Percentiles rank a stretch among this genome's conserved stretches.
Conservation (phyloP, 164 flowering plant species). For the Liquidambar formosana region DNA sequence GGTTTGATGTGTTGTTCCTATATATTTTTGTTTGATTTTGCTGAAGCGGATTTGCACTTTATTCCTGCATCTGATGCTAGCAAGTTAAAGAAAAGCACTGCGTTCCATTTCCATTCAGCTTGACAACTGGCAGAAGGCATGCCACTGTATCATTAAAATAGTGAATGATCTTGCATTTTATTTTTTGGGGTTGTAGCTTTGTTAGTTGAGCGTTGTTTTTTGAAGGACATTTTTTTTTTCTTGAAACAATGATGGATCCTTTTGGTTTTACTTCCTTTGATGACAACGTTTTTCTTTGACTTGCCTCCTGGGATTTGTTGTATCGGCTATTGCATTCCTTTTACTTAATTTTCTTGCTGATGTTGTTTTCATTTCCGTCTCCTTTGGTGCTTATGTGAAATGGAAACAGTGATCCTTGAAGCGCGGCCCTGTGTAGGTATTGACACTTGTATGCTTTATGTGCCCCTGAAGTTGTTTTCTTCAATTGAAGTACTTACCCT, state of each 20-base stretch:
- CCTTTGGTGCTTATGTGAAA: no score
- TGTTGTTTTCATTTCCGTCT: neutral
- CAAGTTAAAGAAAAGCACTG: neutral
- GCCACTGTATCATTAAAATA: conserved; percentile 1
- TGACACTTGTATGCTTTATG: no score
- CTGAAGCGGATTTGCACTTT: conserved; percentile 3
- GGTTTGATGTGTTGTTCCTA: conserved; percentile 8
- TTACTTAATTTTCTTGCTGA: neutral
- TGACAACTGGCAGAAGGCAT: neutral
- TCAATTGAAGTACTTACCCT: no score
- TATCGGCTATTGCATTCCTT: neutral
- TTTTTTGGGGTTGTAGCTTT: neutral
- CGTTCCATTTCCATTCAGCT: conserved; percentile 1
- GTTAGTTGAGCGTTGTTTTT: neutral
- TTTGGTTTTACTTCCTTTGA: neutral
- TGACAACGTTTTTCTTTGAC: neutral
- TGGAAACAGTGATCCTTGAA: neutral
- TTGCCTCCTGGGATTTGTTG: neutral
- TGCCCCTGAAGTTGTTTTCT: no score
- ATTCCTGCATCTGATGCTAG: neutral
- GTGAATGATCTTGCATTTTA: neutral
- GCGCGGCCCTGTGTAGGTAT: neutral
- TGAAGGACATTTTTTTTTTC: neutral
- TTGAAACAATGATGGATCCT: neutral
- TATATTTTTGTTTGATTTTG: neutral